Evolutionary conservation across 1,284 basidiomycete genomes (phyloP).

Genomic region (Puccinia hordei): DNA sequence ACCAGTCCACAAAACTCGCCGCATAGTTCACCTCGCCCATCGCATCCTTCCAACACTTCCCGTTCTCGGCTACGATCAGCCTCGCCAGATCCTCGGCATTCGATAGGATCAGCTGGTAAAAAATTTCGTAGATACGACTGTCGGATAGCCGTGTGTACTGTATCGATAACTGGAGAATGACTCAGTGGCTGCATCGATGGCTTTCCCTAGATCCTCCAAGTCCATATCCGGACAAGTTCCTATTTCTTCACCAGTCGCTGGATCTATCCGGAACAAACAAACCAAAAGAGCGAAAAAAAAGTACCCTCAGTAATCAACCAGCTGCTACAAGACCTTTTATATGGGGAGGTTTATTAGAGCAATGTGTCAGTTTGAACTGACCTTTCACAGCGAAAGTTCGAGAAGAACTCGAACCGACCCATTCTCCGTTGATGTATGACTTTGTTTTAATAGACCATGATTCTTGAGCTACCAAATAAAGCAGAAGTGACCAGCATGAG

Average conservation of each 20-base stretch:
- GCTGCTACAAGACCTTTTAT: not conserved
- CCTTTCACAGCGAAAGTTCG: slow-evolving; percentile 74
- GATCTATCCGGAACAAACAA: slow-evolving; percentile 71
- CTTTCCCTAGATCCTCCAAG: slow-evolving; percentile 73
- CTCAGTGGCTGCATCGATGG: slow-evolving; percentile 73
- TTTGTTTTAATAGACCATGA: slow-evolving; percentile 72
- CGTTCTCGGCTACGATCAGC: slow-evolving; percentile 80
- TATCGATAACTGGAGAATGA: slow-evolving; percentile 73
- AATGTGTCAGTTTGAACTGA: not conserved
- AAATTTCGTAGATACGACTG: slow-evolving; percentile 76
- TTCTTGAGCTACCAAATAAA: slow-evolving; percentile 66
- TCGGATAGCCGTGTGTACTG: slow-evolving; percentile 64
- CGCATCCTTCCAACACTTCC: slow-evolving; percentile 79
- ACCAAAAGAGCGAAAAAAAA: not conserved
- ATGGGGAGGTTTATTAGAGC: not conserved
- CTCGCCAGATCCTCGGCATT: slow-evolving; percentile 78
- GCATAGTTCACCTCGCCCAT: slow-evolving; percentile 63
- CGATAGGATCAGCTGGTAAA: slow-evolving; percentile 73
- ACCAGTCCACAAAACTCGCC: slow-evolving; percentile 52
- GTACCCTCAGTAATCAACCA: not conserved
- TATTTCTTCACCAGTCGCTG: slow-evolving; percentile 75
- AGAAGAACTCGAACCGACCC: slow-evolving; percentile 74
- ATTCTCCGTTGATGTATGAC: slow-evolving; percentile 77
- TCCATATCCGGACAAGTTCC: slow-evolving; percentile 85
- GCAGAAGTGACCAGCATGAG: too few species aligned